Evolutionary conservation across 371 early-diverging fungal species (phyloP).

Genomic region (Nematocida major): DNA sequence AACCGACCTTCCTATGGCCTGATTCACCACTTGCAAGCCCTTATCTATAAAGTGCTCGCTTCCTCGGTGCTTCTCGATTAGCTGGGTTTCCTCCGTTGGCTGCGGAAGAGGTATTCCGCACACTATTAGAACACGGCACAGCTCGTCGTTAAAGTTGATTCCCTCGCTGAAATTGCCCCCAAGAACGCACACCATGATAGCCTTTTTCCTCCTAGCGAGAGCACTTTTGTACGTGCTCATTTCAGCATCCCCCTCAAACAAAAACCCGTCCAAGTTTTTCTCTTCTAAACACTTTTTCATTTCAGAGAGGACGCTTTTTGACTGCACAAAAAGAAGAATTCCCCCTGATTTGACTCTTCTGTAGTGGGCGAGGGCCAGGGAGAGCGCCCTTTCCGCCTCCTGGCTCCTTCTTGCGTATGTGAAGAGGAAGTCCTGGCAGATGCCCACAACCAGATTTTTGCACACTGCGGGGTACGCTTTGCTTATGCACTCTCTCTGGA

Average conservation of each 20-base stretch:
- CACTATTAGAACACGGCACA: constrained; percentile 69
- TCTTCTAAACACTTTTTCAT: constrained; percentile 30
- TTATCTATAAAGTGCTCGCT: constrained; percentile 49
- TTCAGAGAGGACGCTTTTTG: constrained; percentile 56
- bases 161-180: constrained; percentile 94
- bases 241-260: constrained; percentile 54
- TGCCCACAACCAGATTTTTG: constrained; percentile 12
- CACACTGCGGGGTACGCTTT: constrained; percentile 35
- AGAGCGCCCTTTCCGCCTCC: not conserved
- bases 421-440: constrained; percentile 20
- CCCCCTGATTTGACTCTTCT: constrained; percentile 56
- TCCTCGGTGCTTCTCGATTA: constrained; percentile 51
- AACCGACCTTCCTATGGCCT: constrained; percentile 78
- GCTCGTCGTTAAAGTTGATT: constrained; percentile 71
- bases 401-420: not conserved
- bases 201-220: constrained; percentile 50
- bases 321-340: constrained; percentile 63
- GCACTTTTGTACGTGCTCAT: not conserved
- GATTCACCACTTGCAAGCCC: constrained; percentile 83
- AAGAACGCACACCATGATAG: constrained; percentile 81
- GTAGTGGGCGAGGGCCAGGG: constrained; percentile 25
- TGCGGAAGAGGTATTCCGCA: constrained; percentile 79
- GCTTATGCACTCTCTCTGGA: not conserved
- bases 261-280: not conserved
- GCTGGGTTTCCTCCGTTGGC: constrained; percentile 70